Percentiles rank a stretch among this genome's conserved stretches.
Conservation (phyloP, 202 grass and related monocot species). For the Setaria viridis region DNA sequence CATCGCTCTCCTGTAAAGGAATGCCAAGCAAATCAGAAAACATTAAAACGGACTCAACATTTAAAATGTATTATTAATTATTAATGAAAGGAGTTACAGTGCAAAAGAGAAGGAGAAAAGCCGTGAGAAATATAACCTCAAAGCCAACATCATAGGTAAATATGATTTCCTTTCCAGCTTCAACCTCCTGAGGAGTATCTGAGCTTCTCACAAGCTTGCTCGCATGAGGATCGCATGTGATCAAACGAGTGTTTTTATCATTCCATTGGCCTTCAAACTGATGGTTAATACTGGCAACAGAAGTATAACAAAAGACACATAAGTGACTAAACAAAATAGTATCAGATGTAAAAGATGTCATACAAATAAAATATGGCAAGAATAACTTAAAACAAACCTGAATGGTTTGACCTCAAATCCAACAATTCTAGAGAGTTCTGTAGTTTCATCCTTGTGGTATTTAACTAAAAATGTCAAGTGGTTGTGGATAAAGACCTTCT, state of each 20-base stretch:
- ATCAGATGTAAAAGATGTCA: background rate
- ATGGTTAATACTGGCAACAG: conserved; percentile 56
- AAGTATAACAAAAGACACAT: conserved; percentile 12
- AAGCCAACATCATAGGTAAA: conserved; percentile 81
- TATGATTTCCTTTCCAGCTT: conserved; percentile 69
- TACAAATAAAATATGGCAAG: conserved; percentile 11
- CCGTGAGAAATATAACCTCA: conserved; percentile 54
- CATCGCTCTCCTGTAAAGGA: conserved; percentile 49
- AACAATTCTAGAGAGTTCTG: conserved; percentile 71
- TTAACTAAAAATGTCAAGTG: conserved; percentile 81
- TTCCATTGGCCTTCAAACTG: conserved; percentile 74
- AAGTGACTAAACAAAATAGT: conserved; percentile 25
- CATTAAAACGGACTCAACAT: conserved; percentile 10
- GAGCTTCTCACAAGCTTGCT: conserved; percentile 65
- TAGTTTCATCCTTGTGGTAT: conserved; percentile 69
- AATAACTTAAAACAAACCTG: conserved; percentile 52
- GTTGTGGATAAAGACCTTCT: conserved; percentile 83
- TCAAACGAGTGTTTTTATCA: conserved; percentile 62
- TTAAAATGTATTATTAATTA: background rate
- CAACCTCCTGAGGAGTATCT: conserved; percentile 74
- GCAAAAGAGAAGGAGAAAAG: background rate
- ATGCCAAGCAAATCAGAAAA: conserved; percentile 34
- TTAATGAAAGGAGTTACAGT: background rate
- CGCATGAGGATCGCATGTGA: conserved; percentile 75
- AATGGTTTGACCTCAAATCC: conserved; percentile 86